Evolutionary conservation across 2,329 filamentous ascomycete genomes (phyloP), one percentile per base, ranked within the genome.

Genomic region (Huntiella moniliformis): DNA sequence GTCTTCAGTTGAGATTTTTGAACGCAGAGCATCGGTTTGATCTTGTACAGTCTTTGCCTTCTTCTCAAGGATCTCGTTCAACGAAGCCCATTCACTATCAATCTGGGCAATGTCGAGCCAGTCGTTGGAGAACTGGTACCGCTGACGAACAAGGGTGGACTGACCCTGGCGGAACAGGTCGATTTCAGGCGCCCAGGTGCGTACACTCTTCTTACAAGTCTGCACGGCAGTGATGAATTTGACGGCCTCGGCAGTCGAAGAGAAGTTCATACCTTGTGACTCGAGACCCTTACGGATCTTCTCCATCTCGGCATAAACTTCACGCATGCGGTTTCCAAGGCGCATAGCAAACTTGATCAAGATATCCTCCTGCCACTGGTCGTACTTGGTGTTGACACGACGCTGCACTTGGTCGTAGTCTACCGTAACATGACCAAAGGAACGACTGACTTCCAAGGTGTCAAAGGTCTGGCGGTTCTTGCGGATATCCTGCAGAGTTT

Each of bases 301-400:
- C 55, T 93, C 83, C 50, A 98, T 82, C 51, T 96, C 88, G 10
- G 82, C 79, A 55, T 91, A 86, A 3, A 95, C 80, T 56, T 98
- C 91, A 42, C 85, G 75, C 77, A 96, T 92, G 42, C 87, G 82
- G 52, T 76, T 82, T 40, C 87, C 85, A 39, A 98, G 79, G 47
- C 91, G 84, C 47, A 74, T 73, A 34, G 86, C 91, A 61, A 98
- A 99, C 59, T 94, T 94, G 54, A 82, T 74, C 34, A 96, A 69
- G 46, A 98, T 93, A 53, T 99, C 91, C 55, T 95, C 85, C 61
- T 99, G 91, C 91, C 92, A 98, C 60, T 96, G 88, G 58, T 99
- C 92, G 58, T 98, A 99, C 61, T 96, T 98, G 55, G 86, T 85
- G 56, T 96, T 98, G 60, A 99, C 91, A 62, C 94, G 95, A 48